Percentiles rank a stretch among this genome's conserved stretches.
phyloP scores from a whole-genome alignment of 192 early-diverging fungal genomes.

The Coemansia sp. region DNA sequence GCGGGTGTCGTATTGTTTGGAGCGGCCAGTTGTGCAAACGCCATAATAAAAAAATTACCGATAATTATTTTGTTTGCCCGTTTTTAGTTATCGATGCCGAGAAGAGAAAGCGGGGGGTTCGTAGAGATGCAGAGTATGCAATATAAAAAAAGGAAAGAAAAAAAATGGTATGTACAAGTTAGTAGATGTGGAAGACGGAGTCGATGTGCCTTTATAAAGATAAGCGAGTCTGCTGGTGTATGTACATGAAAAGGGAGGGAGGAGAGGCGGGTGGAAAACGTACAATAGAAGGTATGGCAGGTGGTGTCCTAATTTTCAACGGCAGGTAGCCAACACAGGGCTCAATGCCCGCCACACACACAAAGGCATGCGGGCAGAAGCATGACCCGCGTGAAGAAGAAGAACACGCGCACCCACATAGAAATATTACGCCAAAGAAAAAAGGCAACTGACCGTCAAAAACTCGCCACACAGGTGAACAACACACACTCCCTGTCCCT shows the following conservation, averaged over 20 bases:
- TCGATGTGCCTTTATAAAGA: background rate
- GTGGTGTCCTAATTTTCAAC: conserved; percentile 1
- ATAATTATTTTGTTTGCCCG: conserved; percentile 9
- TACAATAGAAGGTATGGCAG: conserved; percentile 12
- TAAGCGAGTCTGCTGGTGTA: background rate
- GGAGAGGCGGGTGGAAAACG: background rate
- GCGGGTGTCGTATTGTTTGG: conserved; percentile 14
- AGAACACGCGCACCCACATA: conserved; percentile 3
- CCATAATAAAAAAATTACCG: conserved; percentile 22
- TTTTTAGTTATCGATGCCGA: background rate
- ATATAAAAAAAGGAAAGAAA: background rate
- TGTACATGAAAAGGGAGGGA: background rate
- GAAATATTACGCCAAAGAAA: background rate
- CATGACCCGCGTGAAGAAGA: conserved; percentile 6
- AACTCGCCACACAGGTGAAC: conserved; percentile 10
- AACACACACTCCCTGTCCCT: background rate
- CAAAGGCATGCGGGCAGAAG: conserved; percentile 9
- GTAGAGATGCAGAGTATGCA: background rate
- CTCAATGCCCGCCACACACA: conserved; percentile 11
- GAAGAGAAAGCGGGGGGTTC: background rate
- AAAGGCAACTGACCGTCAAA: background rate
- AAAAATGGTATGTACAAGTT: background rate
- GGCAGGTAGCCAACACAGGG: conserved; percentile 1
- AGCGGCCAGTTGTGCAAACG: conserved; percentile 30
- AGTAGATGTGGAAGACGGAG: background rate